These are phyloP conservation scores for Brettanomyces naardenensis DNA, from an alignment of 805 yeast genomes.

Conservation along the genomic window DNA sequence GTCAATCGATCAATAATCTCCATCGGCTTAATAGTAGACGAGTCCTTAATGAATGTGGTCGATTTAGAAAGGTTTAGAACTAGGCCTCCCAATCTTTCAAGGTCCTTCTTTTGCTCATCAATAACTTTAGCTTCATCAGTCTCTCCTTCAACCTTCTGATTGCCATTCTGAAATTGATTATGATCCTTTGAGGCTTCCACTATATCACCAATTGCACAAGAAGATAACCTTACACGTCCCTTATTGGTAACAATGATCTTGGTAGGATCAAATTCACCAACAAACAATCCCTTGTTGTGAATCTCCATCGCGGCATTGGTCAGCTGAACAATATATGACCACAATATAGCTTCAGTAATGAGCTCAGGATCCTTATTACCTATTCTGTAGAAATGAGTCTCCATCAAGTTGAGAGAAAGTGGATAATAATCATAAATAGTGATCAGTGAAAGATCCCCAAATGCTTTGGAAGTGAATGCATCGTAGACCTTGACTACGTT, in stretches of 20 bases:
- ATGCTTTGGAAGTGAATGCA: constrained; percentile 80
- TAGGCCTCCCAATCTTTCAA: constrained; percentile 48
- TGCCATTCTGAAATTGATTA: constrained; percentile 18
- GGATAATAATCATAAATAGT: constrained; percentile 85
- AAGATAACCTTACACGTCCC: constrained; percentile 62
- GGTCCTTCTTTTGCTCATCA: constrained; percentile 40
- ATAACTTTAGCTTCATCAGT: constrained; percentile 17
- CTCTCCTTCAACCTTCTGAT: constrained; percentile 11
- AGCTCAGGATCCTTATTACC: constrained; percentile 34
- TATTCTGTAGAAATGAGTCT: constrained; percentile 48
- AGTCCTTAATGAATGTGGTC: constrained; percentile 17
- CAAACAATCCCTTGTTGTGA: constrained; percentile 58
- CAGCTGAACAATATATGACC: constrained; percentile 74
- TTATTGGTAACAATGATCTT: constrained; percentile 69
- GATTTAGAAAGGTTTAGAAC: constrained; percentile 46
- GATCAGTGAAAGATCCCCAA: constrained; percentile 71
- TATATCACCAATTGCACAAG: constrained; percentile 67
- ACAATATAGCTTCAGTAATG: constrained; percentile 57
- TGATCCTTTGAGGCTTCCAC: constrained; percentile 32
- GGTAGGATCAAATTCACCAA: constrained; percentile 53
- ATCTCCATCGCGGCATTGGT: constrained; percentile 58
- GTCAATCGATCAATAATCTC: constrained; percentile 24
- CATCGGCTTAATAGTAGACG: constrained; percentile 9
- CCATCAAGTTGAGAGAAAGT: constrained; percentile 58
- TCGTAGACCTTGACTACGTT: constrained; percentile 65